Evolutionary conservation across 495 filamentous ascomycete genomes (phyloP).

Genomic region (Cercophora sp.): DNA sequence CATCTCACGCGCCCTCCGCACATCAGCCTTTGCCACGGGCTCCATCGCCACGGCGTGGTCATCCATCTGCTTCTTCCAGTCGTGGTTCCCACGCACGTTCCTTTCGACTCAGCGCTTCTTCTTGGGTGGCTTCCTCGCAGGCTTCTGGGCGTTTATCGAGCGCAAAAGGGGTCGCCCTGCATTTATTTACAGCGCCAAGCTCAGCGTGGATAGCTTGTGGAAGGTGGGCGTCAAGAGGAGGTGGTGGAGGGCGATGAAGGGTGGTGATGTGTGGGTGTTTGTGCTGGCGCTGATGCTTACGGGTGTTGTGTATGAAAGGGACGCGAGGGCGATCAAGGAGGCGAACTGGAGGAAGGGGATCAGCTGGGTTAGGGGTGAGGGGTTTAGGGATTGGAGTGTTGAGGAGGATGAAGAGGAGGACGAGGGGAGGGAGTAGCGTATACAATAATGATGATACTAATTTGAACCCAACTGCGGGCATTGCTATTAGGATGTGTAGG

Average conservation of each 20-base stretch:
- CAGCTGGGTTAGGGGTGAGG: conserved; percentile 64
- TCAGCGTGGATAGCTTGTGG: conserved; percentile 77
- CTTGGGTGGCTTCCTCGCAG: conserved; percentile 78
- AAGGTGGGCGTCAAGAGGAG: conserved; percentile 85
- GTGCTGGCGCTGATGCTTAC: conserved; percentile 70
- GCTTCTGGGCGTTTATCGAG: conserved; percentile 75
- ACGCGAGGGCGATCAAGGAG: conserved; percentile 64
- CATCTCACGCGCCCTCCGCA: conserved; percentile 58
- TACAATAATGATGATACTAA: too few relatives aligned
- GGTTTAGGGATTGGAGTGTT: conserved; percentile 42
- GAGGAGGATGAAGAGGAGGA: conserved; percentile 30
- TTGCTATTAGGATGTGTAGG: too few relatives aligned
- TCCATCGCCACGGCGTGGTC: conserved; percentile 80
- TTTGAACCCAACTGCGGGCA: too few relatives aligned
- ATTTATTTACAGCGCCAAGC: conserved; percentile 68
- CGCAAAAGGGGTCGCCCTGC: conserved; percentile 55
- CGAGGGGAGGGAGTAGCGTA: conserved; percentile 10
- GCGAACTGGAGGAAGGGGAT: conserved; percentile 66
- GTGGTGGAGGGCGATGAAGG: conserved; percentile 73
- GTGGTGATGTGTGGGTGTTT: conserved; percentile 81
- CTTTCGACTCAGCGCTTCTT: conserved; percentile 84
- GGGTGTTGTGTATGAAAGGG: conserved; percentile 71
- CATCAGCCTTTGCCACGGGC: conserved; percentile 70
- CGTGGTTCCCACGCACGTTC: conserved; percentile 65
- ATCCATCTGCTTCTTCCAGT: conserved; percentile 80